phyloP scores from a whole-genome alignment of 225 moss, liverwort and hornwort species.

The Marchantia polymorpha region DNA sequence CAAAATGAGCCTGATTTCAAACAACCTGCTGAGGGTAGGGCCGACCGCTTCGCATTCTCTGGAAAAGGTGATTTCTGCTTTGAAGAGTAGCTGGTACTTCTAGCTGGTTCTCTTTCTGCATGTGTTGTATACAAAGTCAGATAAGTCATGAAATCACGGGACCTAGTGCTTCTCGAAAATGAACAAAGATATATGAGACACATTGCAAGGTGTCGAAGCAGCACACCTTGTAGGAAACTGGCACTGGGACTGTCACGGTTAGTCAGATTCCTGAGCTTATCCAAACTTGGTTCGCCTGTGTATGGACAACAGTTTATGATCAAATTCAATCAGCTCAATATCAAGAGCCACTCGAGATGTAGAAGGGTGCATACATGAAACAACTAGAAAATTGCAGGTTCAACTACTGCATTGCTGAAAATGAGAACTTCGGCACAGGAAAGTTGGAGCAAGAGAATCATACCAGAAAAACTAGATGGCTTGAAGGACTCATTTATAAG shows the following conservation, averaged over 20 bases:
- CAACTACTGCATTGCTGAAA: too few species aligned
- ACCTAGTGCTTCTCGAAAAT: not conserved
- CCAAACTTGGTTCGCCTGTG: not conserved
- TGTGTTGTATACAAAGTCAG: not conserved
- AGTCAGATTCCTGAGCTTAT: conserved; percentile 24
- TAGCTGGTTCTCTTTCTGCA: conserved; percentile 25
- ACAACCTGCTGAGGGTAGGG: conserved; percentile 22
- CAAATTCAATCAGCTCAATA: too few species aligned
- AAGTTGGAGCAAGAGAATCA: not conserved
- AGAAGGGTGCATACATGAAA: too few species aligned
- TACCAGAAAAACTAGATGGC: conserved; percentile 21
- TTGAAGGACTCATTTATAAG: conserved; percentile 23
- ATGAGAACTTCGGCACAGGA: too few species aligned
- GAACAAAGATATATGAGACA: too few species aligned
- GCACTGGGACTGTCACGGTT: conserved; percentile 19
- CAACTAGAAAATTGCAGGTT: too few species aligned
- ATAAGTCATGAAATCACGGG: not conserved
- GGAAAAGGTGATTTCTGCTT: conserved; percentile 19
- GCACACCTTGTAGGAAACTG: conserved; percentile 16
- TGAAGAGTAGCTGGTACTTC: conserved; percentile 12
- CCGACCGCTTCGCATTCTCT: conserved; percentile 19
- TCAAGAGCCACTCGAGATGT: too few species aligned
- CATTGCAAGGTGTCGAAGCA: not conserved
- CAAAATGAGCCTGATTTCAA: not conserved
- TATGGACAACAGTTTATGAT: too few species aligned